Percentiles rank a stretch among this genome's conserved stretches.
Conservation (phyloP, 441 rosid species). For the Hura crepitans region DNA sequence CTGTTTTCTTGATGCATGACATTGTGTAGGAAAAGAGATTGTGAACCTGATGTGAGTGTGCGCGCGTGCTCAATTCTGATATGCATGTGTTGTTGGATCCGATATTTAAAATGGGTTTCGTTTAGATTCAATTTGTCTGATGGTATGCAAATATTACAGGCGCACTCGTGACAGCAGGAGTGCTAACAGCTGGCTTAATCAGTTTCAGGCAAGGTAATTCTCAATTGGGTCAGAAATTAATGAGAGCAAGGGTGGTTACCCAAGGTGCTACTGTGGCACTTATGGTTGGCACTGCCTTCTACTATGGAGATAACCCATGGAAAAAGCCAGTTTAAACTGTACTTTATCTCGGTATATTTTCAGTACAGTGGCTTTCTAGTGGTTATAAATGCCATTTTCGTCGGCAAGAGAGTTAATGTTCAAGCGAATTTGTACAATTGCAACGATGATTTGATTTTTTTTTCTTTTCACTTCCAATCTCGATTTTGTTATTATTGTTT, state of each 20-base stretch:
- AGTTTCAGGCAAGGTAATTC: conserved; percentile 91
- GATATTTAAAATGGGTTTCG: not conserved
- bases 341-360: not conserved
- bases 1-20: not conserved
- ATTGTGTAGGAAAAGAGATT: not conserved
- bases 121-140: not conserved
- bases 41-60: too few species aligned
- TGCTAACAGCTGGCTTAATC: conserved; percentile 86
- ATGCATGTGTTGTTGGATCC: not conserved
- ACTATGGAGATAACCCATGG: conserved; percentile 91
- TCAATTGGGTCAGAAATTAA: conserved; percentile 74
- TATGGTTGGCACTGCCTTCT: conserved; percentile 90
- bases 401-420: not conserved
- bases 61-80: too few species aligned
- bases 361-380: not conserved
- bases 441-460: not conserved
- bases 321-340: conserved; percentile 35
- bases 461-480: not conserved
- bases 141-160: conserved; percentile 40
- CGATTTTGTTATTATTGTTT: not conserved
- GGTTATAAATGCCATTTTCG: not conserved
- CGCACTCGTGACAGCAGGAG: conserved; percentile 89
- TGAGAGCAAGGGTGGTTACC: conserved; percentile 93
- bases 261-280: conserved; percentile 96
- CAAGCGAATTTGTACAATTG: not conserved